Percentiles rank a stretch among this genome's conserved stretches.
Evolutionary conservation across 768 basidiomycete species (phyloP).

Genomic region (Russula brevipes): DNA sequence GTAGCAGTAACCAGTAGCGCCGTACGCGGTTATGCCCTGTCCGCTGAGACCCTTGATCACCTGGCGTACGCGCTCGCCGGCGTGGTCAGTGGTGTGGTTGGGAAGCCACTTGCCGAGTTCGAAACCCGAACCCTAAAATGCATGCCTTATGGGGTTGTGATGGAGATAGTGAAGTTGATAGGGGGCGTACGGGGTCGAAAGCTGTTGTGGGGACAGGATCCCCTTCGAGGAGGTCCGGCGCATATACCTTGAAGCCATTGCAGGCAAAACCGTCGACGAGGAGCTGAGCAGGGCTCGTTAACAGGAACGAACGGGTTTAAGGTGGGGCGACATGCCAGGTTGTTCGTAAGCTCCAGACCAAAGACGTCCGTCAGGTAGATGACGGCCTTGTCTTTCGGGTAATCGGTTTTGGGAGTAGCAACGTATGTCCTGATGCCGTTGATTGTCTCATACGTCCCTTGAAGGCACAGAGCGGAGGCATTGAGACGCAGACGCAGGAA

Average conservation of each 20-base stretch:
- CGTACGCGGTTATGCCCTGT: constrained; percentile 31
- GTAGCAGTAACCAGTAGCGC: constrained; percentile 32
- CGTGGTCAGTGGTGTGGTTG: constrained; percentile 23
- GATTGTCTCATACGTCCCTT: constrained; percentile 35
- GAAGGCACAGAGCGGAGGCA: too few relatives aligned
- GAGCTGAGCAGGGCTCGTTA: constrained; percentile 29
- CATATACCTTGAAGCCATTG: constrained; percentile 34
- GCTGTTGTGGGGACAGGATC: constrained; percentile 29
- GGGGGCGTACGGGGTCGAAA: constrained; percentile 18
- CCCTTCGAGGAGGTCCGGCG: constrained; percentile 24
- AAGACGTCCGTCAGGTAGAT: constrained; percentile 40
- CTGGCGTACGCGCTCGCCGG: constrained; percentile 25
- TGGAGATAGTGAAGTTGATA: neutral
- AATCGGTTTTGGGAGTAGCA: constrained; percentile 37
- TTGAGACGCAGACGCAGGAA: neutral
- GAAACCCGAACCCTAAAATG: constrained; percentile 6
- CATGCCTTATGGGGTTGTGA: neutral
- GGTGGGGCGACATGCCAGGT: constrained; percentile 23
- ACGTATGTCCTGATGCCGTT: constrained; percentile 39
- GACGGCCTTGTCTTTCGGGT: constrained; percentile 39
- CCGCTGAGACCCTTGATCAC: constrained; percentile 30
- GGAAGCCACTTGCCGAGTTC: constrained; percentile 9
- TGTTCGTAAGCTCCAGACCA: constrained; percentile 35
- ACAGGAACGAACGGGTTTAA: neutral
- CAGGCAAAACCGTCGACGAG: constrained; percentile 42